Conservation (phyloP, 768 basidiomycete species). For the Solioccasus polychromus region DNA sequence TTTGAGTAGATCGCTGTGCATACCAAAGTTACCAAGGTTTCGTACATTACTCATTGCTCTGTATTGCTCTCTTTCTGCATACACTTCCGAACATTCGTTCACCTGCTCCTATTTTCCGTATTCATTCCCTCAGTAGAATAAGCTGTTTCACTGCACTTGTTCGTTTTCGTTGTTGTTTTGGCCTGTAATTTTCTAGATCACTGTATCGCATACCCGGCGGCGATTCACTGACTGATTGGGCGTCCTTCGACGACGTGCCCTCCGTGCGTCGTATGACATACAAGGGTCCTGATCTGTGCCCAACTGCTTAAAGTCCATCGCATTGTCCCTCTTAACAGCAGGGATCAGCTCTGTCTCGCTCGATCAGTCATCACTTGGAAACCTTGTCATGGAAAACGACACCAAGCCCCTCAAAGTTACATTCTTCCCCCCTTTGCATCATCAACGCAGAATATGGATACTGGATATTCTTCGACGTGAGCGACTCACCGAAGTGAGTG, state of each 20-base stretch:
- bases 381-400: slow-evolving; percentile 18
- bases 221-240: slow-evolving; percentile 17
- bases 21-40: background rate
- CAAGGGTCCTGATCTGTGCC: no score
- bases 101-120: slow-evolving; percentile 7
- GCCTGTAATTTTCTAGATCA: slow-evolving; percentile 5
- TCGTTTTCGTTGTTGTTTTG: slow-evolving; percentile 13
- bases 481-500: slow-evolving; percentile 48
- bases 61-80: slow-evolving; percentile 1
- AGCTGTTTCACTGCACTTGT: slow-evolving; percentile 2
- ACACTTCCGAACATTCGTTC: background rate
- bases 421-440: slow-evolving; percentile 65
- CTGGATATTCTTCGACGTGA: slow-evolving; percentile 60
- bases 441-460: slow-evolving; percentile 72
- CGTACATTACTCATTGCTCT: slow-evolving; percentile 7
- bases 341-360: background rate
- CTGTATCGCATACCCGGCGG: background rate
- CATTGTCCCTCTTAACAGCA: background rate
- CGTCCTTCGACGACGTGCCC: slow-evolving; percentile 18
- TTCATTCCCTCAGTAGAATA: background rate
- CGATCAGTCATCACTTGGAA: slow-evolving; percentile 6
- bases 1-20: background rate
- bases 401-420: slow-evolving; percentile 42
- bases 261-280: slow-evolving; percentile 4
- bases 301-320: no score